Conservation (phyloP, 352 stramenopile species). For the Phytophthora sp. region DNA sequence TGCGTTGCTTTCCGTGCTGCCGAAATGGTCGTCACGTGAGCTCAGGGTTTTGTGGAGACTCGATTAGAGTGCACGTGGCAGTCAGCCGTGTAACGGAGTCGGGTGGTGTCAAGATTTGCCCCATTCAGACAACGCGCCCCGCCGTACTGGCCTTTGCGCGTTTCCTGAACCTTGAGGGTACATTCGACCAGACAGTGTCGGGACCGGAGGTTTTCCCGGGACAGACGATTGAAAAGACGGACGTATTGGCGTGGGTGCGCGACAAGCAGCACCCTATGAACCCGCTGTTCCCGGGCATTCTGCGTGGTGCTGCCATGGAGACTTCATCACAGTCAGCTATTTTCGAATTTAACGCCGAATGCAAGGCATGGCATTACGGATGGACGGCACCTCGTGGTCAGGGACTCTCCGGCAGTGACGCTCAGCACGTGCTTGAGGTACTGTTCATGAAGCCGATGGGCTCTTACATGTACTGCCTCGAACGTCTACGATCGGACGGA, state of each 20-base stretch:
- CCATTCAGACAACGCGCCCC: conserved; percentile 68
- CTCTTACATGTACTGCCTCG: conserved; percentile 81
- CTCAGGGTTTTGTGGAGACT: conserved; percentile 87
- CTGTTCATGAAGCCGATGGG: conserved; percentile 88
- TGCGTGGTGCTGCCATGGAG: conserved; percentile 80
- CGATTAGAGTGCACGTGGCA: conserved; percentile 82
- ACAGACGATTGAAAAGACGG: conserved; percentile 77
- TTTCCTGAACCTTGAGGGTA: conserved; percentile 77
- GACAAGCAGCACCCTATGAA: conserved; percentile 83
- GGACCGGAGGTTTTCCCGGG: conserved; percentile 77
- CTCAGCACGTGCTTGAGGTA: conserved; percentile 79
- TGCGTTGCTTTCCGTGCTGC: conserved; percentile 88
- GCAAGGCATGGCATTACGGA: conserved; percentile 91
- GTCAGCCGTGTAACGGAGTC: conserved; percentile 79
- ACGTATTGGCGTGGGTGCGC: conserved; percentile 66
- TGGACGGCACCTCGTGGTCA: conserved; percentile 82
- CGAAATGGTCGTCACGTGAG: conserved; percentile 82
- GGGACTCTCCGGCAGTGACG: conserved; percentile 75
- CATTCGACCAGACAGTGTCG: conserved; percentile 72
- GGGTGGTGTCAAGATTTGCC: conserved; percentile 83
- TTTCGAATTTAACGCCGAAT: conserved; percentile 90
- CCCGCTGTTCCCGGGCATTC: conserved; percentile 74
- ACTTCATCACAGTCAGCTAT: conserved; percentile 79
- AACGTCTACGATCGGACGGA: conserved; percentile 73
- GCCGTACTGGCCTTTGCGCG: conserved; percentile 71